Percentiles rank a stretch among this genome's conserved stretches.
phyloP scores from a whole-genome alignment of 495 filamentous ascomycete species.

The Schizothecium vesticola region DNA sequence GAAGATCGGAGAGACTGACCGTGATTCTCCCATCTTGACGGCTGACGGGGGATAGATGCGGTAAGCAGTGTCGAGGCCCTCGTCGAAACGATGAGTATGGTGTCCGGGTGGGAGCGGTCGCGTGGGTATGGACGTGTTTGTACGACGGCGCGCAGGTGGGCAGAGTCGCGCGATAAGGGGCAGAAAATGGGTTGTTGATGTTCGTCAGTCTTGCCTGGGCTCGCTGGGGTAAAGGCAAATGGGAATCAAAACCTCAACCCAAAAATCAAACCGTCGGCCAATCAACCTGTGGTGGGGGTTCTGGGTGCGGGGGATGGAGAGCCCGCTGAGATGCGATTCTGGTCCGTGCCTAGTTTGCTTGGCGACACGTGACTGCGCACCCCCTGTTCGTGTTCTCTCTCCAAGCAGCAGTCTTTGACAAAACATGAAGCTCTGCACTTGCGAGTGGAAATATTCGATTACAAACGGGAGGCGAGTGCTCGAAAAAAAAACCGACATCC shows the following conservation, averaged over 20 bases:
- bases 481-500: neutral
- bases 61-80: conserved; percentile 2
- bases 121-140: neutral
- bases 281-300: conserved; percentile 32
- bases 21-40: conserved; percentile 38
- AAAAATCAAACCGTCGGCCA: conserved; percentile 27
- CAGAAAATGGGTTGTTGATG: conserved; percentile 16
- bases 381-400: neutral
- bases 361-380: conserved; percentile 4
- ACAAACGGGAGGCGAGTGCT: neutral
- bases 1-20: conserved; percentile 20
- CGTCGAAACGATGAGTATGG: neutral
- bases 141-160: neutral
- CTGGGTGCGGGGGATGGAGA: conserved; percentile 11
- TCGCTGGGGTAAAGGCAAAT: conserved; percentile 1
- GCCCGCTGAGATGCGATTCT: neutral
- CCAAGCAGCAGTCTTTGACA: neutral
- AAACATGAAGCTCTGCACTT: neutral
- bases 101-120: conserved; percentile 3
- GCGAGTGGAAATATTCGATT: neutral
- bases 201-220: neutral
- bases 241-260: conserved; percentile 24
- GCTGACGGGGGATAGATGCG: conserved; percentile 1
- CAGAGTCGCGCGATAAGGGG: conserved; percentile 17
- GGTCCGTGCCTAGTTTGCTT: conserved; percentile 12